A percentile compares a stretch with the other conserved stretches of the same genome.
Conservation (phyloP, 371 early-diverging fungal species). For the Umbelopsis sp. region DNA sequence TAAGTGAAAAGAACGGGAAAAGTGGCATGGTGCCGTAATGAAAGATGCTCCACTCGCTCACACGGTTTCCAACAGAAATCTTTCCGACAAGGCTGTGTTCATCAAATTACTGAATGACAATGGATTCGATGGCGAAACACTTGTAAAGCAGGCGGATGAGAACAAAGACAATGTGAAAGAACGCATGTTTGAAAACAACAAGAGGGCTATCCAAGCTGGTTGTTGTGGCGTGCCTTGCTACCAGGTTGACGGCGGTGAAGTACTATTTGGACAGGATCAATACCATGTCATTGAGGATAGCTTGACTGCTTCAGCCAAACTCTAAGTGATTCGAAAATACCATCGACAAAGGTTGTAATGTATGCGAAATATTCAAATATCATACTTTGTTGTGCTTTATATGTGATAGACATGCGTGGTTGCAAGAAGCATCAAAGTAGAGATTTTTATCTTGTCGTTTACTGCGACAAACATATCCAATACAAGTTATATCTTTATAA, state of each 20-base stretch:
- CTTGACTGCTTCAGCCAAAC: slow-evolving; percentile 13
- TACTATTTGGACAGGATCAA: slow-evolving; percentile 26
- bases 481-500: no score
- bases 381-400: no score
- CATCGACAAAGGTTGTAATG: no score
- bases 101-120: slow-evolving; percentile 10
- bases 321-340: background rate
- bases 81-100: slow-evolving; percentile 8
- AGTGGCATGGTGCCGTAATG: background rate
- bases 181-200: slow-evolving; percentile 19
- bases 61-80: background rate
- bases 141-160: slow-evolving; percentile 7
- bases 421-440: no score
- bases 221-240: slow-evolving; percentile 22
- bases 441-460: no score
- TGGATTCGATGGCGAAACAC: slow-evolving; percentile 23
- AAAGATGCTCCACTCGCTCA: background rate
- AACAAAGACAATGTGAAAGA: slow-evolving; percentile 22
- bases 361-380: no score
- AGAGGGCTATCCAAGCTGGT: slow-evolving; percentile 20
- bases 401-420: no score
- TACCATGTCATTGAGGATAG: slow-evolving; percentile 21
- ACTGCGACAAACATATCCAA: no score
- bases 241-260: slow-evolving; percentile 23
- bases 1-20: background rate